A percentile compares a stretch with the other conserved stretches of the same genome.
These are phyloP conservation scores for Ustilago shanxiensis DNA, from an alignment of 1,284 basidiomycete species.

Conservation along the genomic window DNA sequence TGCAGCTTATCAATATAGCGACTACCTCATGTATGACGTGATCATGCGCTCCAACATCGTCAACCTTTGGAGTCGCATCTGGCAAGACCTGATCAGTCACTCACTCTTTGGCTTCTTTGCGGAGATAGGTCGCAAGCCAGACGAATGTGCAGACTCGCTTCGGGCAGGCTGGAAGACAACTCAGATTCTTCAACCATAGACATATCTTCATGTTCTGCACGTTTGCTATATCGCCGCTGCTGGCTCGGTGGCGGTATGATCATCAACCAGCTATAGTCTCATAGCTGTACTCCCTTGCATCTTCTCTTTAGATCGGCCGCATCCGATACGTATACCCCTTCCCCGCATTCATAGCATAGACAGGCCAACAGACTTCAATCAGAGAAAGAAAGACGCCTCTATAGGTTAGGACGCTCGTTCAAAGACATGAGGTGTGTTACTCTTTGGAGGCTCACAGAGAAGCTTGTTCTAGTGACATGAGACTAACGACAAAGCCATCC, in stretches of 20 bases:
- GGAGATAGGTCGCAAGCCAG: slow-evolving; percentile 44
- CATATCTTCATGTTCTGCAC: not conserved
- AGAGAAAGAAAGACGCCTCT: too few species aligned
- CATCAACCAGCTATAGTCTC: not conserved
- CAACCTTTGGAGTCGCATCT: slow-evolving; percentile 53
- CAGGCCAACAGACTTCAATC: not conserved
- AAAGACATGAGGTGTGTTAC: too few species aligned
- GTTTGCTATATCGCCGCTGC: not conserved
- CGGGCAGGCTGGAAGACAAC: slow-evolving; percentile 31
- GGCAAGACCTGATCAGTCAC: slow-evolving; percentile 57
- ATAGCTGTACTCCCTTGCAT: not conserved
- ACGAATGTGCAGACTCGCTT: slow-evolving; percentile 31
- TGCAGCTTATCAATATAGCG: slow-evolving; percentile 46
- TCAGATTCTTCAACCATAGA: not conserved
- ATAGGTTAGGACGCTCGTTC: too few species aligned
- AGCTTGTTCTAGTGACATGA: too few species aligned
- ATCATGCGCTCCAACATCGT: slow-evolving; percentile 55
- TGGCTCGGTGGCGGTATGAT: not conserved
- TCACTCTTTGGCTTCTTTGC: slow-evolving; percentile 48
- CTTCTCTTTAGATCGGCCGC: not conserved
- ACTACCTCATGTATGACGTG: slow-evolving; percentile 51
- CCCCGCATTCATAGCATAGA: not conserved
- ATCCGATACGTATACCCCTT: not conserved
- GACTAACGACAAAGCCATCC: too few species aligned
- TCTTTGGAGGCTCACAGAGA: too few species aligned